These are phyloP conservation scores for Pachysandra terminalis DNA, from an alignment of 164 flowering plant species.

Conservation along the genomic window DNA sequence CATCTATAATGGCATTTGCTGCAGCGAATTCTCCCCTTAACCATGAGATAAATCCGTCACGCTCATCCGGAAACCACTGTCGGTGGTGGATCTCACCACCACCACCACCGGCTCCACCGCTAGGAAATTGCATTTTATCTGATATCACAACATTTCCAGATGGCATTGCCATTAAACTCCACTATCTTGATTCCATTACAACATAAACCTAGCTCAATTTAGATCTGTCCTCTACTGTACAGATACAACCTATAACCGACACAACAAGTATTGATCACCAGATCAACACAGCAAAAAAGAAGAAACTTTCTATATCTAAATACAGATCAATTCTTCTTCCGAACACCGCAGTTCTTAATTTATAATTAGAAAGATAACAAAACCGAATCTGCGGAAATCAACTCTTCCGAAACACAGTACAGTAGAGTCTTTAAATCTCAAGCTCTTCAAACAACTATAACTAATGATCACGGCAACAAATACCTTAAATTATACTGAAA, in stretches of 20 bases:
- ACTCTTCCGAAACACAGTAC: neutral
- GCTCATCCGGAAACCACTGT: slow-evolving; percentile 70
- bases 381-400: neutral
- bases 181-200: slow-evolving; percentile 13
- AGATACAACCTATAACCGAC: neutral
- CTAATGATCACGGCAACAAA: slow-evolving; percentile 3
- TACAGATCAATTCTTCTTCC: neutral
- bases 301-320: neutral
- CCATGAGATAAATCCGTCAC: slow-evolving; percentile 78
- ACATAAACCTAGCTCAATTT: neutral
- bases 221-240: slow-evolving; percentile 14
- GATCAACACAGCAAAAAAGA: neutral
- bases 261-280: neutral
- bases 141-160: slow-evolving; percentile 52
- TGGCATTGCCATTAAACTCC: slow-evolving; percentile 65
- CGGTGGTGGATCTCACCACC: slow-evolving; percentile 42
- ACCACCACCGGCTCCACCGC: slow-evolving; percentile 22
- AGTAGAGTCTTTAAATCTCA: neutral
- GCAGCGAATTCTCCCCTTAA: slow-evolving; percentile 83
- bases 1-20: slow-evolving; percentile 82
- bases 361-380: neutral
- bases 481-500: neutral
- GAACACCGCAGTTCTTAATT: neutral
- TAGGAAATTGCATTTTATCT: slow-evolving; percentile 60
- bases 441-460: neutral